Evolutionary conservation across 805 yeast species (phyloP).

Genomic region (Kuraishia piskuri): DNA sequence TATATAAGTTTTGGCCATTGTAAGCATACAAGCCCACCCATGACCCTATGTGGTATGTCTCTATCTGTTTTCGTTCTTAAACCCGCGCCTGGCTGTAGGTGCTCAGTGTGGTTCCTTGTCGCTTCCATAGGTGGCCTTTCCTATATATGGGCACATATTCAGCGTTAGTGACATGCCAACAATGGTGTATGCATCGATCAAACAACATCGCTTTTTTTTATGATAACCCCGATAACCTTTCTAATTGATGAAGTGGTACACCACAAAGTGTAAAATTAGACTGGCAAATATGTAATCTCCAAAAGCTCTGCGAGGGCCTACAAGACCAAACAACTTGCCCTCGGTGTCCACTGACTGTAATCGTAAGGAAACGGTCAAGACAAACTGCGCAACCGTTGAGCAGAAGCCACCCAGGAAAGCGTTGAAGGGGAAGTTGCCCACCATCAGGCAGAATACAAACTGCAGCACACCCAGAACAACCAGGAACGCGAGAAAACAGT

Average conservation of each 20-base stretch:
- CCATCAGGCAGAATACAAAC: slow-evolving; percentile 63
- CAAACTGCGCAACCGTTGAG: slow-evolving; percentile 92
- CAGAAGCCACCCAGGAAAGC: slow-evolving; percentile 93
- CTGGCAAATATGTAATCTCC: slow-evolving; percentile 88
- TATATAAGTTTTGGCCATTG: too few species aligned
- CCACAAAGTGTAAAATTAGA: slow-evolving; percentile 79
- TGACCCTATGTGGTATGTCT: too few species aligned
- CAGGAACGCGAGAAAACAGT: slow-evolving; percentile 64
- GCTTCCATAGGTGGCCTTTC: too few species aligned
- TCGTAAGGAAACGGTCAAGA: slow-evolving; percentile 73
- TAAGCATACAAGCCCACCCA: too few species aligned
- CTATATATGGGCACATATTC: too few species aligned
- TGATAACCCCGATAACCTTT: neutral
- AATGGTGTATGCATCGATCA: too few species aligned
- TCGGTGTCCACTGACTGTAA: slow-evolving; percentile 45
- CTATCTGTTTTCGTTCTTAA: too few species aligned
- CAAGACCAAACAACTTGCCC: slow-evolving; percentile 13
- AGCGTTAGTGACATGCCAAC: too few species aligned
- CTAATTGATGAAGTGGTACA: slow-evolving; percentile 82
- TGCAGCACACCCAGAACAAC: slow-evolving; percentile 72
- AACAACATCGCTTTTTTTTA: neutral
- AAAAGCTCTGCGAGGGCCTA: slow-evolving; percentile 48
- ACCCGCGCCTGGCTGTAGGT: too few species aligned
- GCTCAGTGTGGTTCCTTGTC: too few species aligned
- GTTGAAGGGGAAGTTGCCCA: slow-evolving; percentile 93